Evolutionary conservation across 2,329 filamentous ascomycete genomes (phyloP).

Genomic region (Aureobasidium sp.): DNA sequence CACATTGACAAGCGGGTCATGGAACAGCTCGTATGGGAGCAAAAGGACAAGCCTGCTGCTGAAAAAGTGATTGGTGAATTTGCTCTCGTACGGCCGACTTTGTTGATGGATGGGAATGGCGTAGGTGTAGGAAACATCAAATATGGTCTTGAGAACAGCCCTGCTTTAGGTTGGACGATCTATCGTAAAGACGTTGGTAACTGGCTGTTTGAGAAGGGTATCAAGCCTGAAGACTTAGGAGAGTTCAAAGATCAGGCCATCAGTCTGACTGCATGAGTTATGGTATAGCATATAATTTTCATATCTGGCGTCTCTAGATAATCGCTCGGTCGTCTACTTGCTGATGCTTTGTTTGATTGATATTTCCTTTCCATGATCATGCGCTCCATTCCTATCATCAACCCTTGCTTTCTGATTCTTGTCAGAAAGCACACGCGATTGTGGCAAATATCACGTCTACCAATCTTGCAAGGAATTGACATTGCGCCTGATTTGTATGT

Average conservation of each 20-base stretch:
- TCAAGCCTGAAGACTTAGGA: constrained; percentile 21
- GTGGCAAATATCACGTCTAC: too few species aligned
- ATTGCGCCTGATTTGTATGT: too few species aligned
- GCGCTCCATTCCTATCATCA: too few species aligned
- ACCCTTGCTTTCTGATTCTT: too few species aligned
- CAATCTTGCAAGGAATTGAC: too few species aligned
- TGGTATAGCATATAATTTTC: too few species aligned
- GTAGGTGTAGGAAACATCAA: constrained; percentile 26
- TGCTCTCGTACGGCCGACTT: constrained; percentile 31
- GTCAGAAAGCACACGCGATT: too few species aligned
- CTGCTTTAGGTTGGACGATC: constrained; percentile 33
- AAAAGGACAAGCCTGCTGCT: constrained; percentile 20
- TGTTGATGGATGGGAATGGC: constrained; percentile 29
- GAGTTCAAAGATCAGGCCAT: constrained; percentile 29
- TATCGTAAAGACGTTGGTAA: constrained; percentile 33
- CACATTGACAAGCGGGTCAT: constrained; percentile 36
- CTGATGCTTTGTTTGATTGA: too few species aligned
- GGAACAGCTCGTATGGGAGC: constrained; percentile 27
- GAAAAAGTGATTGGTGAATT: constrained; percentile 24
- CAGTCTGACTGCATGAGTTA: constrained; percentile 23
- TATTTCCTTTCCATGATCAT: too few species aligned
- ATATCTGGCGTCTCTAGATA: too few species aligned
- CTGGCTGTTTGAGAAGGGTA: constrained; percentile 33
- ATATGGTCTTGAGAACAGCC: constrained; percentile 27
- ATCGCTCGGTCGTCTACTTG: too few species aligned